These are phyloP conservation scores for Apiospora marii DNA, from an alignment of 2,329 filamentous ascomycete genomes.

Conservation along the genomic window DNA sequence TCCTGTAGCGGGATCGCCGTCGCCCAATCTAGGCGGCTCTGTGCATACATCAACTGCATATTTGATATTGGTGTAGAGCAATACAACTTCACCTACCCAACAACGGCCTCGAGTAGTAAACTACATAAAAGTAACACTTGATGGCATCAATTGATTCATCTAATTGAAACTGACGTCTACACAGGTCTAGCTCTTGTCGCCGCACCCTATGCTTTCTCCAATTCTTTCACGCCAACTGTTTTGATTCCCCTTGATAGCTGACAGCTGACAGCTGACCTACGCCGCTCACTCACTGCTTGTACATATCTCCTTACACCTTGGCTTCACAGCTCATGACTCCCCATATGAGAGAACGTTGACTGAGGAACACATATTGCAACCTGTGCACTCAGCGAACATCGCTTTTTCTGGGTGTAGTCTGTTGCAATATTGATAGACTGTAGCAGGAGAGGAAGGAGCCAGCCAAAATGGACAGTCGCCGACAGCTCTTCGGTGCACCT, in stretches of 20 bases:
- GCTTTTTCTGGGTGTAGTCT: neutral
- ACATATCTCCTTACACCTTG: neutral
- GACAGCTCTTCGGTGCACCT: neutral
- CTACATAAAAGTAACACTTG: neutral
- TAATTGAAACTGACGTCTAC: neutral
- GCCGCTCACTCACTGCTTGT: neutral
- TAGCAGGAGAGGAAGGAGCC: slow-evolving; percentile 16
- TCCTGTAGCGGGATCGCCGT: too few relatives aligned
- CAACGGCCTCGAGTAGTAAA: neutral
- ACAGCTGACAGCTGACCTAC: neutral
- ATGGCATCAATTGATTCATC: neutral
- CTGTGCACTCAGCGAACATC: neutral
- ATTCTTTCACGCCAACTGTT: neutral
- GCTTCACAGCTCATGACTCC: neutral
- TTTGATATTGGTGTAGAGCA: neutral
- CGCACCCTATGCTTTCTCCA: neutral
- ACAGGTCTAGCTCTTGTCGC: neutral
- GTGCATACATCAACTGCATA: too few relatives aligned
- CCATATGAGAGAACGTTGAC: neutral
- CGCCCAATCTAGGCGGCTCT: too few relatives aligned
- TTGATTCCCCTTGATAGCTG: neutral
- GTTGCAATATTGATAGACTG: neutral
- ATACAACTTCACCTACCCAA: neutral
- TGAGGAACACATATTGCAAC: neutral
- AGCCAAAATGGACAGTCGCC: neutral